Percentiles rank a stretch among this genome's conserved stretches.
phyloP scores from a whole-genome alignment of 768 basidiomycete genomes.

The Amanita inopinata region DNA sequence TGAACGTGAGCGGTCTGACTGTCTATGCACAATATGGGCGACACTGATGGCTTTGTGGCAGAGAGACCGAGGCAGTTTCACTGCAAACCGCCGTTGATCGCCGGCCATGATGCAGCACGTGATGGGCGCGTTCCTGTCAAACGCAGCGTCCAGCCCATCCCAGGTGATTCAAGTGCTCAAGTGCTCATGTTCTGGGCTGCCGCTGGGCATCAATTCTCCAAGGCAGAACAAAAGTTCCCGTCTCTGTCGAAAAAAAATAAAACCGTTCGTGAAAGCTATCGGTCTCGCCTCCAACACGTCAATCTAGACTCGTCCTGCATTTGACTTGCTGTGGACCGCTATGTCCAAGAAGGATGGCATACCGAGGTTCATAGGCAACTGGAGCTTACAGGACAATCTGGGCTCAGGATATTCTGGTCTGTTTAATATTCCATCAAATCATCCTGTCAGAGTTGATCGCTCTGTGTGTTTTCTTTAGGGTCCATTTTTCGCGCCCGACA shows the following conservation, averaged over 20 bases:
- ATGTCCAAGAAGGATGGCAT: conserved; percentile 12
- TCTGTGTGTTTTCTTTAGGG: conserved; percentile 31
- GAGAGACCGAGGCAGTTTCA: no score
- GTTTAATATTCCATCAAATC: conserved; percentile 12
- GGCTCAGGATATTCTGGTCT: conserved; percentile 70
- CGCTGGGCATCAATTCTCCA: no score
- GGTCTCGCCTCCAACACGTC: neutral
- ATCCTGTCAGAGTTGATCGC: neutral
- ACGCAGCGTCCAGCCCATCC: no score
- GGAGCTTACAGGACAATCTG: conserved; percentile 44
- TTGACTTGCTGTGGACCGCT: neutral
- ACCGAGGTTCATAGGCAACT: conserved; percentile 47
- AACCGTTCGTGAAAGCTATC: no score
- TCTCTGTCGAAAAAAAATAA: no score
- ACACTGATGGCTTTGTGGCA: neutral
- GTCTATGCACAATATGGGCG: no score
- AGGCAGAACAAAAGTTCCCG: no score
- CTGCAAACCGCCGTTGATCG: no score
- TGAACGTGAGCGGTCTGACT: no score
- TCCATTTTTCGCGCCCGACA: conserved; percentile 59
- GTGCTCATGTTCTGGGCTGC: no score
- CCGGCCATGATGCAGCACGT: neutral
- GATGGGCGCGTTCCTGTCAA: neutral
- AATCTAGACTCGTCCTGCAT: neutral
- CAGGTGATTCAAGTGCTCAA: no score